Base-by-base conservation (phyloP, 2,329 filamentous ascomycete species). In the Diplodia mutila region DNA sequence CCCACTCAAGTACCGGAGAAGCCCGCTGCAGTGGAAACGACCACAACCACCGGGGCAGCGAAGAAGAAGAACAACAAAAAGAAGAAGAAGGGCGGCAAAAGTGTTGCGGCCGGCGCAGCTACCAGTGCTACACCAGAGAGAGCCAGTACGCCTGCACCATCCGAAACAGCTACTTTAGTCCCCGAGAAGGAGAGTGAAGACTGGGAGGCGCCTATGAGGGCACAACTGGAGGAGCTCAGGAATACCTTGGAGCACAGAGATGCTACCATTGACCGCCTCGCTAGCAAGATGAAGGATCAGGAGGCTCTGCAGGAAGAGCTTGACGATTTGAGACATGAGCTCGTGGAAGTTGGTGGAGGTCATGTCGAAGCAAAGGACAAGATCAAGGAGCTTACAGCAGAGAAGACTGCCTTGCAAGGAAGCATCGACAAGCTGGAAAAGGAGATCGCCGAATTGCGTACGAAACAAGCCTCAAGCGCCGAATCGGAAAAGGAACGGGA, bases 41-140 rank as follows among this genome's bases (percentile, higher is more conserved):
- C 42, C 42, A 21, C 42, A 21, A 46, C 94, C 83, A 86, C 70
- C 77, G 71, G 75, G 16, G 78, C 82, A 12, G 81, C 81, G 68
- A 94, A 93, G 80, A 96, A 92, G 79, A 94, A 92, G 78, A 96
- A 93, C 71, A 83, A 82, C 71, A 83, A 92, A 77, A 97, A 94
- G 83, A 97, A 96, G 85, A 91, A 90, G 80, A 94, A 94, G 82
- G 88, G 87, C 21, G 86, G 85, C 37, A 87, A 86, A 70, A 78
- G 71, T 66, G 39, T 69, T 29, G 55, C 71, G 3, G 65, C 64
- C 34, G 52, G 34, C 14, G n/a, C 32, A 64, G 66, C 71, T 0
- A 49, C 63, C 16, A 68, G 63, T 3, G 67, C 52, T 34, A 65
- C 70, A 8, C 67, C 69, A n/a, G 70, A 69, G 18, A 63, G 69